phyloP scores from a whole-genome alignment of 139 green algal genomes.

The Coelastrella sp. region DNA sequence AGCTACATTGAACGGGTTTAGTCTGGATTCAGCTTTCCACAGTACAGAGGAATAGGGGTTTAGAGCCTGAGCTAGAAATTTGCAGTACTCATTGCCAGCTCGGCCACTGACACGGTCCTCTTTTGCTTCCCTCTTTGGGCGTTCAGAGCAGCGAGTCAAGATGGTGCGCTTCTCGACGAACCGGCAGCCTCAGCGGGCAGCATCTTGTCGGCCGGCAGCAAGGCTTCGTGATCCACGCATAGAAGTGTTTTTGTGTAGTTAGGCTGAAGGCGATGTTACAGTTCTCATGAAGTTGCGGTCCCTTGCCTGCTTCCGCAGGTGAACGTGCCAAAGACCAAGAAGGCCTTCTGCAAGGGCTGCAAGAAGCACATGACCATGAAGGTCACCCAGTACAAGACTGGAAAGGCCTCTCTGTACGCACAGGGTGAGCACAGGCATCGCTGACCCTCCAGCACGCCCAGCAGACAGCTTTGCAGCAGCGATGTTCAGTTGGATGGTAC shows the following conservation, averaged over 20 bases:
- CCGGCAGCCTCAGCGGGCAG: not conserved
- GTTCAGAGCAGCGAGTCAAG: constrained; percentile 13
- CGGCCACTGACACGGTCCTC: not conserved
- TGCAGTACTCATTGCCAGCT: not conserved
- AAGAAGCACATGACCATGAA: constrained; percentile 98
- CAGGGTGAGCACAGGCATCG: constrained; percentile 73
- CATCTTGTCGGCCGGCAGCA: not conserved
- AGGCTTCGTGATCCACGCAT: not conserved
- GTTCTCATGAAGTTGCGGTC: not conserved
- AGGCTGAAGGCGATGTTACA: not conserved
- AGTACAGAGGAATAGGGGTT: not conserved
- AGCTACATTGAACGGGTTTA: not conserved
- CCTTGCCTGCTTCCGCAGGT: constrained; percentile 75
- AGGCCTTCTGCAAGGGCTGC: constrained; percentile 98
- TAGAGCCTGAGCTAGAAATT: not conserved
- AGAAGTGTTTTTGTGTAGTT: not conserved
- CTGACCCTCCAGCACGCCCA: not conserved
- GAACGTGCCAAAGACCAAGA: constrained; percentile 99
- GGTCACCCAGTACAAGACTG: constrained; percentile 99
- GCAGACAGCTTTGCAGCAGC: not conserved
- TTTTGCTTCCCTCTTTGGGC: not conserved
- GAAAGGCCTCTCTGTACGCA: constrained; percentile 98
- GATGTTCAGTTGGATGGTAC: too few species aligned
- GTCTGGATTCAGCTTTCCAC: not conserved
- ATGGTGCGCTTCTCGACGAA: not conserved